These are phyloP conservation scores for Pseudocercospora vitis DNA, from an alignment of 2,329 filamentous ascomycete genomes.

Conservation along the genomic window DNA sequence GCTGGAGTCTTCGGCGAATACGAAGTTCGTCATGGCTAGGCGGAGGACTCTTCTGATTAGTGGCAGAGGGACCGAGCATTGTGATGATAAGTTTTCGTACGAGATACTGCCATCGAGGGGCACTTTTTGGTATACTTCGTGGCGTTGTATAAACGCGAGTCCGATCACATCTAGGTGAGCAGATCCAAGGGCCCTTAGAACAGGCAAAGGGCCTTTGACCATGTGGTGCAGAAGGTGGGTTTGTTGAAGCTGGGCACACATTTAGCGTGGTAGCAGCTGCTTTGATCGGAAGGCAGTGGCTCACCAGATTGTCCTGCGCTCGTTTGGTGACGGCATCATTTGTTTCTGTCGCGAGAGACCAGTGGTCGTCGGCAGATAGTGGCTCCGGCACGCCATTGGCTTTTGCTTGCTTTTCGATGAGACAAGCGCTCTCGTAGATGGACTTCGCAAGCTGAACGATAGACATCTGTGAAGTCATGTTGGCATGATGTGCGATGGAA, in stretches of 20 bases:
- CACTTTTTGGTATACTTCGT: not conserved
- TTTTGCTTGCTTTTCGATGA: not conserved
- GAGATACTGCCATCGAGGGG: not conserved
- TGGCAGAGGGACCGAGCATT: not conserved
- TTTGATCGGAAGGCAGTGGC: not conserved
- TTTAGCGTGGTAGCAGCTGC: not conserved
- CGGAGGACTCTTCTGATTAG: not conserved
- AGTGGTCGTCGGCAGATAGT: not conserved
- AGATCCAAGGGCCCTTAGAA: not conserved
- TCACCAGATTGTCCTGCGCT: not conserved
- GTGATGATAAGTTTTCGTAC: not conserved
- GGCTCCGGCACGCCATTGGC: not conserved
- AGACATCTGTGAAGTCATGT: not conserved
- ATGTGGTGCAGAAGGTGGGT: not conserved
- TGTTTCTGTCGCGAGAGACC: not conserved
- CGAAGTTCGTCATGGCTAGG: not conserved
- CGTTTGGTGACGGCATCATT: not conserved
- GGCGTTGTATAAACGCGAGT: not conserved
- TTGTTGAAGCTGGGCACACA: not conserved
- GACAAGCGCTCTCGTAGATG: not conserved
- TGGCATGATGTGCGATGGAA: too few relatives aligned
- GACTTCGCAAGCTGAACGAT: not conserved
- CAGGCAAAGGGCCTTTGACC: not conserved
- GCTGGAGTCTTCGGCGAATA: not conserved
- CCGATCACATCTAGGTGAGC: not conserved